Evolutionary conservation across 2,329 filamentous ascomycete genomes (phyloP).

Genomic region (Trichophyton mentagrophytes): DNA sequence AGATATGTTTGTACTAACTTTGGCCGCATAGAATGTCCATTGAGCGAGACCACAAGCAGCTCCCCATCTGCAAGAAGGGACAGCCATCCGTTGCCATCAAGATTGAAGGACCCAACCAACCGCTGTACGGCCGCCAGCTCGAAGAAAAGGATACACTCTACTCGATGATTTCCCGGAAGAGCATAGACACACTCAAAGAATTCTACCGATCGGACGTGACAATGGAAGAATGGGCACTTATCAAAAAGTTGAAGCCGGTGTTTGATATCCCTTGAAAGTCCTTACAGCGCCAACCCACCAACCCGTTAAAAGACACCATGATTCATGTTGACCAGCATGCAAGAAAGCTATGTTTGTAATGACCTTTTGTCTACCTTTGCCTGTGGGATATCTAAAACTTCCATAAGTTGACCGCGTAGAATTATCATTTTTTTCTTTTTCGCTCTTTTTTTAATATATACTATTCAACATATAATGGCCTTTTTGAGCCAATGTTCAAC

Average conservation of each 20-base stretch:
- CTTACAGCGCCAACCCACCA: neutral
- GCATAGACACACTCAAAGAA: slow-evolving; percentile 91
- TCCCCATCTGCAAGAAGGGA: slow-evolving; percentile 84
- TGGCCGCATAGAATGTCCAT: slow-evolving; percentile 60
- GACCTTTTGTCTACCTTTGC: neutral
- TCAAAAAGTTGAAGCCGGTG: slow-evolving; percentile 87
- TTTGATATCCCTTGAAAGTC: slow-evolving; percentile 65
- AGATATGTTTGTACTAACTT: neutral
- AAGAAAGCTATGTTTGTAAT: neutral
- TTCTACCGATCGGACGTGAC: slow-evolving; percentile 79
- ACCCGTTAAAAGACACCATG: neutral
- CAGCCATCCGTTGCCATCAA: slow-evolving; percentile 97
- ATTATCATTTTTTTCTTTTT: neutral
- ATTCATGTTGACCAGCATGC: neutral
- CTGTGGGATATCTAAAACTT: neutral
- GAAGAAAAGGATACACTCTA: slow-evolving; percentile 85
- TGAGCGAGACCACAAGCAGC: slow-evolving; percentile 93
- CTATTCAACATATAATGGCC: too few relatives aligned
- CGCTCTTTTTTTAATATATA: too few relatives aligned
- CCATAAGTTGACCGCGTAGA: neutral
- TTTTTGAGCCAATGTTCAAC: too few relatives aligned
- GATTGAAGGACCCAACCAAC: slow-evolving; percentile 88
- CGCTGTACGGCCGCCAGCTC: slow-evolving; percentile 84
- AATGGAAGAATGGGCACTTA: slow-evolving; percentile 87
- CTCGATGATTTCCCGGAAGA: slow-evolving; percentile 71